A percentile compares a stretch with the other conserved stretches of the same genome.
phyloP scores from a whole-genome alignment of 805 yeast species.

The Starmerella floris region DNA sequence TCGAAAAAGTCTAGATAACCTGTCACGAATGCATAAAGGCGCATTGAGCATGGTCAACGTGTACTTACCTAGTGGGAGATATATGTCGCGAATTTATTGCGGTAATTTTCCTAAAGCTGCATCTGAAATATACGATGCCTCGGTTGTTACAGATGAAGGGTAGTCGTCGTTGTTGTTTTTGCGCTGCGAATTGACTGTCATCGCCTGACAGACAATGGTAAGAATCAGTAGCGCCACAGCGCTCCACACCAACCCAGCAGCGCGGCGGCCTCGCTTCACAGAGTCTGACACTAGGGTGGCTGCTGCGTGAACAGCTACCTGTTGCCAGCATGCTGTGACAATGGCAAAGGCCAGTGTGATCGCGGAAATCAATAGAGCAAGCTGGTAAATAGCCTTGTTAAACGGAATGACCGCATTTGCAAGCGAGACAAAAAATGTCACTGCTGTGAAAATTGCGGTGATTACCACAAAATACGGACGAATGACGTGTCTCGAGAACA shows the following conservation, averaged over 20 bases:
- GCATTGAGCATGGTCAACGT: too few relatives aligned
- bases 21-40: too few relatives aligned
- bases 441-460: background rate
- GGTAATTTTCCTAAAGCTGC: too few relatives aligned
- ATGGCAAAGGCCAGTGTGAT: slow-evolving; percentile 6
- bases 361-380: background rate
- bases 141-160: too few relatives aligned
- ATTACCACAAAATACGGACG: slow-evolving; percentile 18
- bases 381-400: background rate
- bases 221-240: slow-evolving; percentile 9
- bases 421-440: background rate
- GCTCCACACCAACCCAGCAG: slow-evolving; percentile 18
- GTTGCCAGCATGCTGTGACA: slow-evolving; percentile 19
- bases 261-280: slow-evolving; percentile 14
- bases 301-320: slow-evolving; percentile 19
- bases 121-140: too few relatives aligned
- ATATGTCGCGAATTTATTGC: too few relatives aligned
- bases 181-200: too few relatives aligned
- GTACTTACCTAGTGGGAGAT: too few relatives aligned
- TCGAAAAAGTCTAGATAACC: slow-evolving; percentile 17
- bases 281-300: slow-evolving; percentile 7
- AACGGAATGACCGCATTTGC: background rate
- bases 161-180: too few relatives aligned
- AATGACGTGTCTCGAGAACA: slow-evolving; percentile 11
- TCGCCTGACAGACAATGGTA: background rate